Conservation (phyloP, 2,329 filamentous ascomycete species). For the Lecanicillium sp. region DNA sequence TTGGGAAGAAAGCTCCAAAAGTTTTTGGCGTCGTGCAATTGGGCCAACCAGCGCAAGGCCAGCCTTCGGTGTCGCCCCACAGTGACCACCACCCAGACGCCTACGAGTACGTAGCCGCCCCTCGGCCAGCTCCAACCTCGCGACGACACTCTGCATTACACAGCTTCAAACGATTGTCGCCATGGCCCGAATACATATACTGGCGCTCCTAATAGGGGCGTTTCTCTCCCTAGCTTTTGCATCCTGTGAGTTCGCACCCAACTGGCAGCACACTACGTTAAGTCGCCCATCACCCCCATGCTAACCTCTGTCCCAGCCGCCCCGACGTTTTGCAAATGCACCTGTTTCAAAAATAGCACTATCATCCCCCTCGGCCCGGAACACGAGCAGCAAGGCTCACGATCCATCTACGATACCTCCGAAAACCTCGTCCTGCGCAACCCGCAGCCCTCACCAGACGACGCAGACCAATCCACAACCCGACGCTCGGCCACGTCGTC, state of each 20-base stretch:
- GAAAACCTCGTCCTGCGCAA: constrained; percentile 7
- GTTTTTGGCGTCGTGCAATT: constrained; percentile 7
- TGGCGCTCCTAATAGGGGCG: constrained; percentile 28
- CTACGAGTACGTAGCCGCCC: no score
- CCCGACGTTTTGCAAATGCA: constrained; percentile 63
- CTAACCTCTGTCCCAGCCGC: constrained; percentile 32
- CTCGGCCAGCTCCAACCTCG: no score
- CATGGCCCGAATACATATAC: constrained; percentile 32
- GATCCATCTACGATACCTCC: constrained; percentile 9
- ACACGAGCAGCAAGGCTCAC: constrained; percentile 20
- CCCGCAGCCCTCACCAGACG: background rate
- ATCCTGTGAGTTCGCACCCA: constrained; percentile 28
- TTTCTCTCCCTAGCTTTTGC: constrained; percentile 30
- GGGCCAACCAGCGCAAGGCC: constrained; percentile 6
- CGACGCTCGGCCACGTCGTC: constrained; percentile 33
- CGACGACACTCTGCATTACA: no score
- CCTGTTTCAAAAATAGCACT: constrained; percentile 62
- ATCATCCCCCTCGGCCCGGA: constrained; percentile 54
- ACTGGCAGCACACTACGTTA: background rate
- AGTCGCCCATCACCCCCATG: background rate
- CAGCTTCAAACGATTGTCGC: no score
- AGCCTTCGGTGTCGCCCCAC: background rate
- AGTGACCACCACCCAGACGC: background rate
- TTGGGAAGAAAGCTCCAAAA: constrained; percentile 4
- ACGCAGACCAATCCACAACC: constrained; percentile 8